Conservation (phyloP, 306 rosid genomes). For the Castanea crenata region DNA sequence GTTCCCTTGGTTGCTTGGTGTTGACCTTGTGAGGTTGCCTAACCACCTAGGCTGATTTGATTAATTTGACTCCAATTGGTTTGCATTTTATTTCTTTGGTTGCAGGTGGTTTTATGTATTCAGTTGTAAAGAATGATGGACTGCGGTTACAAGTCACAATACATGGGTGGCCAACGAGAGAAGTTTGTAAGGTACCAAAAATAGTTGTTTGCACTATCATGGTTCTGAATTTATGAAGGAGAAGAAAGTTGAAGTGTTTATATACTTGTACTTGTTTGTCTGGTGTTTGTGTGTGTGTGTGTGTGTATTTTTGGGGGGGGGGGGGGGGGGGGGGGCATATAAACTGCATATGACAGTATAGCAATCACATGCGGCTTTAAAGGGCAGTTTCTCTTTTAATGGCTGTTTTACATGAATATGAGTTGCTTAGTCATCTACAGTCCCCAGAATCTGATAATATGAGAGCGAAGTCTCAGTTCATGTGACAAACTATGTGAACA, state of each 20-base stretch:
- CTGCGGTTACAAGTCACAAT: constrained; percentile 60
- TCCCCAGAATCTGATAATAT: no score
- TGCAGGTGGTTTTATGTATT: constrained; percentile 46
- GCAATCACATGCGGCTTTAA: no score
- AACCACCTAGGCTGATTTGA: neutral
- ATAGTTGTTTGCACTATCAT: constrained; percentile 18
- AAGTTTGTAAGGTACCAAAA: constrained; percentile 65
- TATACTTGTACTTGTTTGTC: neutral
- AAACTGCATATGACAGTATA: no score
- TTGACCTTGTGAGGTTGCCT: neutral
- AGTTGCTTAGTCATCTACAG: no score
- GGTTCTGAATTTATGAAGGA: constrained; percentile 20
- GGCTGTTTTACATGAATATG: no score
- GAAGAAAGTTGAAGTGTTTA: constrained; percentile 26
- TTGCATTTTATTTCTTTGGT: constrained; percentile 12
- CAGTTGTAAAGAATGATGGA: constrained; percentile 63
- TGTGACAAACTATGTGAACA: neutral
- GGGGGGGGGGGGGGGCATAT: no score
- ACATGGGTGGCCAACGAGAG: constrained; percentile 76
- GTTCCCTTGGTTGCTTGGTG: neutral
- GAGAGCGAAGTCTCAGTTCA: neutral
- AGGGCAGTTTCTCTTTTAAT: no score
- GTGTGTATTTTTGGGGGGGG: no score
- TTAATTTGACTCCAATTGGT: neutral
- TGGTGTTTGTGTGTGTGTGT: no score